Base-by-base conservation (phyloP, 805 yeast genomes). In the Cyberlindnera maritima region DNA sequence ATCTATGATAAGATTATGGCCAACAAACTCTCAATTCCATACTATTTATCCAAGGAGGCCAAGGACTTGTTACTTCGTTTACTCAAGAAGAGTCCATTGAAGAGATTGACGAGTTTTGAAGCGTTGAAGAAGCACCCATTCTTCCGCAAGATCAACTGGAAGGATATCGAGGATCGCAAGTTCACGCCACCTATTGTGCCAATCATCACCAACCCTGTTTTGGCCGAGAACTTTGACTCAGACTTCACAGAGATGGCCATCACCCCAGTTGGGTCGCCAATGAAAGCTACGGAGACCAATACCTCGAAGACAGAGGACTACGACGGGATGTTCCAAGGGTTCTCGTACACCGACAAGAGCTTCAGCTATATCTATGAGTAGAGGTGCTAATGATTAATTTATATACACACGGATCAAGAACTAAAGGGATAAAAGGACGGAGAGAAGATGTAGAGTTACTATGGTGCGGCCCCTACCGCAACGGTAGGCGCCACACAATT, bases 211-310 rank as follows among this genome's bases (percentile, higher is more conserved):
- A 82, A 88, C 59, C 92, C 95, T 20, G 82, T 74, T 39, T 61
- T 85, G 45, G 96, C 96, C 0, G 96, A 89, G 61, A 89, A 89
- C 59, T 89, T 89, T 61, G 88, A 88, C 52, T 66, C 74, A 10
- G 91, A 86, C 49, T 89, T 89, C 66, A 89, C 96, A 0, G 75
- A 75, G 9, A 75, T 87, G 83, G 74, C 75, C 33, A 71, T 82
- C 37, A 51, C 62, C 4, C 63, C 64, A 2, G 49, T 56, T 21
- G 63, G 63, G 1, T 56, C 61, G 0, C 53, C 51, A 3, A 21
- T 39, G 33, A 49, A 36, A 25, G 40, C 40, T 37, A 26, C 25
- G 32, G 40, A 37, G 8, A 21, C 19, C 39, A 36, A 21, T 29
- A 37, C 6, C 32, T 35, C 37, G 13, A 35, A 35, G 26, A 23